Base-by-base conservation (phyloP, 2,329 filamentous ascomycete genomes). In the Cylindrodendrum hubeiense region DNA sequence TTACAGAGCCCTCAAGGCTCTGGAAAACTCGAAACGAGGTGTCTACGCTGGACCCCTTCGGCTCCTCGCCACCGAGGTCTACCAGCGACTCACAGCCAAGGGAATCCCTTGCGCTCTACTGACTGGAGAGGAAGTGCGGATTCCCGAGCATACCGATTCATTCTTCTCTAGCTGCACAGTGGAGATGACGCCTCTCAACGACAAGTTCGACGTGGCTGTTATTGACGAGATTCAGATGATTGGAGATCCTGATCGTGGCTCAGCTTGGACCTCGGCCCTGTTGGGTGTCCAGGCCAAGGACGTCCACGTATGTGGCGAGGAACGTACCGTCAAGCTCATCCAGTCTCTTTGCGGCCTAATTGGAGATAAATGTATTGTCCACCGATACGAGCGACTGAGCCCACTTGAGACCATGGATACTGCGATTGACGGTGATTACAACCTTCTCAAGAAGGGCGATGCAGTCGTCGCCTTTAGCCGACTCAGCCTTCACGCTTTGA, bases 161-260 rank as follows among this genome's bases (percentile, higher is more conserved):
- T 85, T 85, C 66, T 91, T 97, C 75, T 87, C 86, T 62, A 95
- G 94, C 76, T 98, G 96, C 76, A 99, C 96, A 0, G 96, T 99
- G 3, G 96, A 99, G 79, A 99, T 99, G 87, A 80, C 86, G 8
- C 87, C 87, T 2, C 76, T 85, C n/a, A 86, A 82, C 71, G 70
- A 80, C 4, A 77, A 78, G 2, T 89, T 93, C 30, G 95, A 98
- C 44, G 95, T 99, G 37, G 95, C 94, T 1, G 95, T 99, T 70
- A 95, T 99, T 67, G 96, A 99, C 76, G 96, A 99, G 82, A 98
- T 99, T 62, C 96, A 99, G 80, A 98, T 99, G 96, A 93, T 99
- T 71, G 91, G 89, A 17, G 91, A 94, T 74, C 67, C 78, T 0
- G 89, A 93, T 0, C 91, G 96, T 71, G 96, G 97, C 2, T 97